Evolutionary conservation across 2,329 filamentous ascomycete genomes (phyloP).

Genomic region (Pezicula neosporulosa): DNA sequence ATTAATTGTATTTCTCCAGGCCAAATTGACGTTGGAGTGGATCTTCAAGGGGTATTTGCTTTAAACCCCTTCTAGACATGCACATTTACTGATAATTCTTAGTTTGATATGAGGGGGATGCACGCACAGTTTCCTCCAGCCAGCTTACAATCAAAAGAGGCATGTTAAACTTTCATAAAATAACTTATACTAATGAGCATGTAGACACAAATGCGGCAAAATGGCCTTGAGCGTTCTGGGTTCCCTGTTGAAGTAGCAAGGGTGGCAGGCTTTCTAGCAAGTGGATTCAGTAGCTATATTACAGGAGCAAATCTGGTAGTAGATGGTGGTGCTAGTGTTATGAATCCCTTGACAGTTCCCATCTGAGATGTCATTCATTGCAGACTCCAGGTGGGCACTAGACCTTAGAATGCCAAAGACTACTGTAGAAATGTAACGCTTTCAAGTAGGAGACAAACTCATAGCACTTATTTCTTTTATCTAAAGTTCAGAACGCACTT

Average conservation of each 20-base stretch:
- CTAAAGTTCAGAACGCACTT: no score
- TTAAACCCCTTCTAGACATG: conserved; percentile 11
- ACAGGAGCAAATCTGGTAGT: conserved; percentile 60
- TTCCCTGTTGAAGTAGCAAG: conserved; percentile 54
- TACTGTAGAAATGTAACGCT: no score
- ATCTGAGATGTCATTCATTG: conserved; percentile 23
- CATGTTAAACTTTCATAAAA: conserved; percentile 12
- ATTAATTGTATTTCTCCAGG: conserved; percentile 50
- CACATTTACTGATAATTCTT: conserved; percentile 3
- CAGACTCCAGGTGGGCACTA: neutral
- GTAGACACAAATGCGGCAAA: conserved; percentile 42
- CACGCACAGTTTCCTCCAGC: conserved; percentile 52
- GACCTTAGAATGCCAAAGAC: no score
- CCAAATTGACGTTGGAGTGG: conserved; percentile 36
- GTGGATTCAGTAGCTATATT: conserved; percentile 59
- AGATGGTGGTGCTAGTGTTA: conserved; percentile 51
- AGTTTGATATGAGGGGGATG: conserved; percentile 47
- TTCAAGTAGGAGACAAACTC: no score
- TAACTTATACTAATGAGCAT: neutral
- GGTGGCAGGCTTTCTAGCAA: conserved; percentile 59
- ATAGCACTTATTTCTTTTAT: no score
- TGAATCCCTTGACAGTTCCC: conserved; percentile 38
- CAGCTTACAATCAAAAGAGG: conserved; percentile 46
- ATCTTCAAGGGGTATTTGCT: conserved; percentile 38
- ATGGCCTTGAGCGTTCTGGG: conserved; percentile 56